Conservation (phyloP, 352 stramenopile genomes). For the Pythium dissotocum region DNA sequence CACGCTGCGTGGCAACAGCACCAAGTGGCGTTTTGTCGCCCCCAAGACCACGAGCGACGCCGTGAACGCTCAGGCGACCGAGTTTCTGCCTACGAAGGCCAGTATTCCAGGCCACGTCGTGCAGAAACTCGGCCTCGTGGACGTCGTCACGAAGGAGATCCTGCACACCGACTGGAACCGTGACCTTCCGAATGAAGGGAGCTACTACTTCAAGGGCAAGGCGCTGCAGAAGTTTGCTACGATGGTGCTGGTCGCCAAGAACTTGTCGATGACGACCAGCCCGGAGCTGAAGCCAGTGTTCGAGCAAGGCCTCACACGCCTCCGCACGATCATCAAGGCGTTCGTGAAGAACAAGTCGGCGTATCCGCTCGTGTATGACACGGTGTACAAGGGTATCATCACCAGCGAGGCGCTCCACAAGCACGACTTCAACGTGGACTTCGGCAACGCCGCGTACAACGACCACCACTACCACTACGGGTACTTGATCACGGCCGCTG, state of each 20-base stretch:
- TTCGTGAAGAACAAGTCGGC: constrained; percentile 25
- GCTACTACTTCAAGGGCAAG: constrained; percentile 89
- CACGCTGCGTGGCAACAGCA: constrained; percentile 26
- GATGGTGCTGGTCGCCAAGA: constrained; percentile 71
- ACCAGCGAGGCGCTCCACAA: constrained; percentile 53
- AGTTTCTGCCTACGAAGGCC: constrained; percentile 48
- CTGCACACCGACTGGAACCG: constrained; percentile 53
- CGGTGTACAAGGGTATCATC: constrained; percentile 61
- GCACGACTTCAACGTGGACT: constrained; percentile 61
- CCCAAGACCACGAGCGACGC: constrained; percentile 38
- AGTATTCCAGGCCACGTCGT: constrained; percentile 36
- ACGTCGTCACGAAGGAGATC: constrained; percentile 62
- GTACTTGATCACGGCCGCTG: constrained; percentile 58
- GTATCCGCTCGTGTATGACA: constrained; percentile 45
- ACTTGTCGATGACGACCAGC: constrained; percentile 57
- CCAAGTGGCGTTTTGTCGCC: constrained; percentile 55
- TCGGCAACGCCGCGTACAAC: constrained; percentile 78
- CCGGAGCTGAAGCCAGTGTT: constrained; percentile 49
- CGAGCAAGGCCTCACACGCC: constrained; percentile 44
- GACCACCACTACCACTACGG: constrained; percentile 82
- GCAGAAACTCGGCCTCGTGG: constrained; percentile 19
- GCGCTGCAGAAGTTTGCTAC: constrained; percentile 74
- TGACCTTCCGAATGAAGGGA: constrained; percentile 55
- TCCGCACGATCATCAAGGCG: constrained; percentile 42
- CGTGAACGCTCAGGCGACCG: constrained; percentile 42